Evolutionary conservation across 345 rosid genomes (phyloP), one percentile per base, ranked within the genome.

Genomic region (Rhodomyrtus tomentosa): DNA sequence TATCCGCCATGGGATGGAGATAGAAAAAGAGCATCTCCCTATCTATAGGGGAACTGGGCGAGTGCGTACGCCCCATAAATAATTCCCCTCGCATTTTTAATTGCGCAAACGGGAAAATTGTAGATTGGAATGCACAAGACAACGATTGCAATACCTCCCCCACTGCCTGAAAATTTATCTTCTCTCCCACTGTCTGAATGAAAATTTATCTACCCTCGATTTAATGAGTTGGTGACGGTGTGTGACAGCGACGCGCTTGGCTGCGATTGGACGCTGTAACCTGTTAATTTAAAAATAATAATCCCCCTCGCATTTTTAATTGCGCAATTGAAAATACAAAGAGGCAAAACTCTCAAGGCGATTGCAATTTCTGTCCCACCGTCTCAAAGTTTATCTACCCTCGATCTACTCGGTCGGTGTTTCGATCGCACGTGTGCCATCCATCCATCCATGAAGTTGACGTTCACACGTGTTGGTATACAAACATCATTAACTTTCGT

Each of bases 1-100:
- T 86, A 58, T 86, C 85, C 85, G 87, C 87, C 87, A 82, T 86
- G 85, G 24, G 51, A 82, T 76, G 82, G 55, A 42, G 87, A 85
- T 85, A 51, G 59, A 36, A 81, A 55, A 50, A 14, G 51, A 48
- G 45, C 40, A 45, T 58, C 79, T 21, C 11, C 45, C 79, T 68
- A 68, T 68, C 79, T 36, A 68, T 36, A 68, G 79, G 25, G 45
- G 13, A 68, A 5, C 79, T 29, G 40, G 74, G 74, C 21, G 53
- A 14, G 20, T 5, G 45, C 10, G 59, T 36, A 15, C 24, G 7
- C 85, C 50, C 82, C 25, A 36, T 68, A 32, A 18, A 18, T 68
- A 40, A 68, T 68, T 36, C 45, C 76, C 79, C 79, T 36, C 79
- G 13, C 45, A 36, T 62, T 68, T 59, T 36, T 68, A 8, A 16